These are phyloP conservation scores for Xylaria hypoxylon DNA, from an alignment of 2,329 filamentous ascomycete species.

Conservation along the genomic window DNA sequence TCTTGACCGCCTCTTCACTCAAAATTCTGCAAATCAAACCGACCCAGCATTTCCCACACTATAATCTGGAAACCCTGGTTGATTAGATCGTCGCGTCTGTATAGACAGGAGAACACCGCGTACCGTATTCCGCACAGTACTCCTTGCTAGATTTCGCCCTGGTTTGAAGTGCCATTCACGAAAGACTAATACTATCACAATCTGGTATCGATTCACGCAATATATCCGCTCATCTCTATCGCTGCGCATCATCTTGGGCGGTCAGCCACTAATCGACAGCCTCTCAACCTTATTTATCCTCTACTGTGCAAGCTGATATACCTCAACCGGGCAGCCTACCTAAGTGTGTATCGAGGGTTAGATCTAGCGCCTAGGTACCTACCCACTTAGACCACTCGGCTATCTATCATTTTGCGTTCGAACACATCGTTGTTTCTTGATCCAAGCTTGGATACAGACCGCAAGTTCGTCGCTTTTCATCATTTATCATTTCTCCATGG, in stretches of 20 bases:
- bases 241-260: constrained; percentile 1
- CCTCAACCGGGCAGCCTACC: constrained; percentile 5
- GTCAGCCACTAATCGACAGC: not conserved
- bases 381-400: constrained; percentile 32
- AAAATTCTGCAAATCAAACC: constrained; percentile 40
- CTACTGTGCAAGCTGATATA: not conserved
- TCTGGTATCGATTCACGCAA: not conserved
- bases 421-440: constrained; percentile 26
- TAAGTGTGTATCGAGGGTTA: constrained; percentile 3
- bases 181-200: not conserved
- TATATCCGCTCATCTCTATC: constrained; percentile 9
- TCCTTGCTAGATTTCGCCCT: constrained; percentile 11
- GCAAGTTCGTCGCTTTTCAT: constrained; percentile 30
- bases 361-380: constrained; percentile 22
- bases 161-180: not conserved
- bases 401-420: constrained; percentile 24
- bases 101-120: constrained; percentile 1
- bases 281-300: constrained; percentile 15
- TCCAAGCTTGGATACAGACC: constrained; percentile 34
- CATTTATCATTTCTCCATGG: constrained; percentile 30
- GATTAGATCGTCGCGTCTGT: constrained; percentile 1
- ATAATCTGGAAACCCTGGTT: constrained; percentile 19
- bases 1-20: constrained; percentile 48
- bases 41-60: constrained; percentile 29
- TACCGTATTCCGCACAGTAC: constrained; percentile 27